These are phyloP conservation scores for Pythium scleroteichum DNA, from an alignment of 352 stramenopile species.

Conservation along the genomic window DNA sequence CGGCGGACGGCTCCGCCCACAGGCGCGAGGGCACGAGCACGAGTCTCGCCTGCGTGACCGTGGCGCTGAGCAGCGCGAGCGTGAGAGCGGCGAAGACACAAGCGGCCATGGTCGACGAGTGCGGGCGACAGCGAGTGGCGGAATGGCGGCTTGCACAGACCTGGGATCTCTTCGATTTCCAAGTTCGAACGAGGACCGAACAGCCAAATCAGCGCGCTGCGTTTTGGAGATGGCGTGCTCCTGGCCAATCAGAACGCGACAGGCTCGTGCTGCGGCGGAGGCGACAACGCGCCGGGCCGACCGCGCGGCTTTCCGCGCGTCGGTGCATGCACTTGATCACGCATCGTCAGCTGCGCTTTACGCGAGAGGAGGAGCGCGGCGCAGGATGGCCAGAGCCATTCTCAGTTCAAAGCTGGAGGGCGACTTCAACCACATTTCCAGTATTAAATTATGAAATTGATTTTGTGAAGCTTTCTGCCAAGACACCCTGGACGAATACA, in stretches of 20 bases:
- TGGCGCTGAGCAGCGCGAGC: slow-evolving; percentile 11
- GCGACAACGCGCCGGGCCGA: neutral
- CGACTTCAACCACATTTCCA: neutral
- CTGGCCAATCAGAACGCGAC: neutral
- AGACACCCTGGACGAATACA: too few relatives aligned
- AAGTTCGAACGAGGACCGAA: neutral
- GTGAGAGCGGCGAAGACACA: slow-evolving; percentile 9
- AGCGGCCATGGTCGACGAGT: neutral
- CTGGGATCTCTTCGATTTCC: slow-evolving; percentile 10
- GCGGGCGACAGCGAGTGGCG: neutral
- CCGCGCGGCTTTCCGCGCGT: too few relatives aligned
- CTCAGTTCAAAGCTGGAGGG: neutral
- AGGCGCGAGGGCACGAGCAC: slow-evolving; percentile 3
- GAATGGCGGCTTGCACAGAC: slow-evolving; percentile 15
- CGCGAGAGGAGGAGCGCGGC: too few relatives aligned
- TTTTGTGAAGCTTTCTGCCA: too few relatives aligned
- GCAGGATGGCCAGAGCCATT: too few relatives aligned
- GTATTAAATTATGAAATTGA: too few relatives aligned
- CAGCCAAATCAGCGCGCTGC: slow-evolving; percentile 3
- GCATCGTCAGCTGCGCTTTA: too few relatives aligned
- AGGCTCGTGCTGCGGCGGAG: slow-evolving; percentile 1
- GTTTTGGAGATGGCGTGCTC: slow-evolving; percentile 12
- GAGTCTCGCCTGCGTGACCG: slow-evolving; percentile 9
- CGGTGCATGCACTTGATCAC: too few relatives aligned
- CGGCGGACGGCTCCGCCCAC: slow-evolving; percentile 14